Conservation (phyloP, 805 yeast genomes). For the Candida odintsovae region DNA sequence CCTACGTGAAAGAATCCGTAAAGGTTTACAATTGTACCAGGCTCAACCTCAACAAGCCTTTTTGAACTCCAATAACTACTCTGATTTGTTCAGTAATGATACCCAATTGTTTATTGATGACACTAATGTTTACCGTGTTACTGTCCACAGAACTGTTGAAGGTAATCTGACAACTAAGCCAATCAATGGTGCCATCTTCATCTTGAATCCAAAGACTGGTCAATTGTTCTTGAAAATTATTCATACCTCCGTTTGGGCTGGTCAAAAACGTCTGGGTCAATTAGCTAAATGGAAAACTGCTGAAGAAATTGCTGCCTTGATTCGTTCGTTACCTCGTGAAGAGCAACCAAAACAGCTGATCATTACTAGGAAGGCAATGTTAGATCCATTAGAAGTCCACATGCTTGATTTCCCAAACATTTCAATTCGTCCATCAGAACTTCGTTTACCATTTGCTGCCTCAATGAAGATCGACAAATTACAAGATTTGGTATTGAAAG, state of each 20-base stretch:
- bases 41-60: conserved; percentile 91
- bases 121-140: conserved; percentile 87
- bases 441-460: conserved; percentile 84
- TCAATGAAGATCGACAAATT: conserved; percentile 78
- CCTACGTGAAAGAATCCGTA: conserved; percentile 86
- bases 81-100: conserved; percentile 81
- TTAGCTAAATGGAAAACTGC: conserved; percentile 98
- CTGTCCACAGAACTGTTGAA: conserved; percentile 85
- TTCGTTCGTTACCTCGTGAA: conserved; percentile 83
- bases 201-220: conserved; percentile 86
- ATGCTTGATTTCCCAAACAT: conserved; percentile 95
- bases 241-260: conserved; percentile 95
- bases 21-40: conserved; percentile 89
- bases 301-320: conserved; percentile 89
- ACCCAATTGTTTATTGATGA: conserved; percentile 88
- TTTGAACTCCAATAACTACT: conserved; percentile 82
- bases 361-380: conserved; percentile 82
- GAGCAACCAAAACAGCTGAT: conserved; percentile 93
- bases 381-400: conserved; percentile 94
- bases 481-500: conserved; percentile 71
- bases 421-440: conserved; percentile 81
- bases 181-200: conserved; percentile 87
- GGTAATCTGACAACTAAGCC: conserved; percentile 92
- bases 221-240: conserved; percentile 84
- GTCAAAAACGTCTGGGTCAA: conserved; percentile 90